phyloP scores from a whole-genome alignment of 2,329 filamentous ascomycete genomes.

The Talaromyces islandicus region DNA sequence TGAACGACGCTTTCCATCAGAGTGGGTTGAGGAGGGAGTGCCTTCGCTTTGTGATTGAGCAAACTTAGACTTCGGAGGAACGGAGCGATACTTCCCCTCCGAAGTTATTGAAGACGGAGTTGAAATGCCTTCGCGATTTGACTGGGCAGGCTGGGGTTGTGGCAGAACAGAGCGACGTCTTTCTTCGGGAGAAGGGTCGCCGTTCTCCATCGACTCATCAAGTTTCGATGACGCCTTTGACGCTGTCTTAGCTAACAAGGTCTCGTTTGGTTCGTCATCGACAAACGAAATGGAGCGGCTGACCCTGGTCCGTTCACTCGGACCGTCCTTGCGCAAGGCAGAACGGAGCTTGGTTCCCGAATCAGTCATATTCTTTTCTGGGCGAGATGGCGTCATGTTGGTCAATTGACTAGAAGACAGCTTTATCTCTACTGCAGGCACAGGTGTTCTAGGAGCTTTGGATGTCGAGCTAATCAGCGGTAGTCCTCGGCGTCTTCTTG shows the following conservation, averaged over 20 bases:
- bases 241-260: not conserved
- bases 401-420: not conserved
- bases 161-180: not conserved
- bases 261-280: slow-evolving; percentile 11
- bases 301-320: slow-evolving; percentile 5
- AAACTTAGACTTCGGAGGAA: not conserved
- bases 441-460: not conserved
- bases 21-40: not conserved
- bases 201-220: not conserved
- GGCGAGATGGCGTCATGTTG: not conserved
- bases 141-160: not conserved
- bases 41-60: not conserved
- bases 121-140: not conserved
- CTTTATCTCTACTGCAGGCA: not conserved
- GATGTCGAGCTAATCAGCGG: not conserved
- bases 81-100: not conserved
- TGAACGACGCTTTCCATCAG: not conserved
- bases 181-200: not conserved
- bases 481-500: not conserved
- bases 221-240: not conserved
- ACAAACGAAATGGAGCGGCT: slow-evolving; percentile 23
- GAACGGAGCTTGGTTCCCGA: not conserved
- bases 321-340: slow-evolving; percentile 20
- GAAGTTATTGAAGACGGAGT: not conserved
- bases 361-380: not conserved